Evolutionary conservation across 495 filamentous ascomycete species (phyloP), one percentile per base, ranked within the genome.

Genomic region (Hyaloscypha bicolor): DNA sequence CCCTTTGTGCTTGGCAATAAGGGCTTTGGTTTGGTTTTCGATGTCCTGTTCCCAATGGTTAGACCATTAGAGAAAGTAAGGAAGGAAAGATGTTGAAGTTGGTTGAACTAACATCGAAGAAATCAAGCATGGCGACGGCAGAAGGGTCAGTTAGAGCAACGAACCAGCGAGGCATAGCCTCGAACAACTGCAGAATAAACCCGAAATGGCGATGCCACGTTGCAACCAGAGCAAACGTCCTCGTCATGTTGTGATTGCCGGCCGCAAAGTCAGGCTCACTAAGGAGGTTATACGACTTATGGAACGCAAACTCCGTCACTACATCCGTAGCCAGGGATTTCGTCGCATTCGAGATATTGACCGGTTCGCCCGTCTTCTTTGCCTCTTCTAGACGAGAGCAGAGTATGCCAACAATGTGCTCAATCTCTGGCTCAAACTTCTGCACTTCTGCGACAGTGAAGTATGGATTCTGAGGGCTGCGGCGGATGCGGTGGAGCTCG

Each of bases 281-380:
- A 30, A 79, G 65, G 21, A 77, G 71, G 29, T 74, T 72, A 59
- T 76, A 76, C 1, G 76, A 73, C 33, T 73, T 55, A 4, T 74
- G 74, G 32, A 79, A 73, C 9, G 71, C 70, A 60, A 76, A 77
- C 9, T 73, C 74, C 1, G 77, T 78, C 5, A 76, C 74, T 0
- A 75, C 74, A 60, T 79, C 77, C 9, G 76, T 76, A 1, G 78
- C 78, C 0, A 79, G 65, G 4, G 71, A 77, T 2, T 76, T 69
- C 58, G 76, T 78, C 2, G 68, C 76, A 59, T 78, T 73, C 25
- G 71, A 71, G 1, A 79, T 29, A 55, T 71, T 72, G 12, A 76
- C 69, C 16, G 73, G 69, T 11, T 56, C 37, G 2, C 65, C 69
- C 12, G 61, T 69, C 11, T 55, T 51, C 31, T 70, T 69, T 29